These are phyloP conservation scores for Cladobotryum mycophilum DNA, from an alignment of 2,329 filamentous ascomycete species.

Conservation along the genomic window DNA sequence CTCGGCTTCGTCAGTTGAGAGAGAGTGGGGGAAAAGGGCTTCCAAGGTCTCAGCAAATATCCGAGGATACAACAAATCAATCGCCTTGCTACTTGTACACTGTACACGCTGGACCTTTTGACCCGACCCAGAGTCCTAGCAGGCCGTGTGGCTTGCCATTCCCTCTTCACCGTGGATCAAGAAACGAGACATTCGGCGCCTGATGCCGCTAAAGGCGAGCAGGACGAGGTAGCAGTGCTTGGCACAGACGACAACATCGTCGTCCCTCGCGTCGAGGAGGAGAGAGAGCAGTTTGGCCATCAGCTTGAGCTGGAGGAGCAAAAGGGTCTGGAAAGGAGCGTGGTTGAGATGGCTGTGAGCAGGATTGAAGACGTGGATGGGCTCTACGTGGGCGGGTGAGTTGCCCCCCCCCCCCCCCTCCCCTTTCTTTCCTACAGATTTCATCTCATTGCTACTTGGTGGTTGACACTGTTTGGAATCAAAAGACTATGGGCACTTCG, in stretches of 20 bases:
- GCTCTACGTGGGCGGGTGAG: constrained; percentile 36
- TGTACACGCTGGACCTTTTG: no score
- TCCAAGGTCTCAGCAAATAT: no score
- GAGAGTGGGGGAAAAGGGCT: no score
- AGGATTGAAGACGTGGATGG: constrained; percentile 36
- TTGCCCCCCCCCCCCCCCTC: background rate
- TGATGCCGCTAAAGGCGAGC: background rate
- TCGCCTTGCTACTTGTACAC: no score
- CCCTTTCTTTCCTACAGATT: background rate
- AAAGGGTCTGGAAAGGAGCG: constrained; percentile 22
- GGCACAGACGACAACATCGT: background rate
- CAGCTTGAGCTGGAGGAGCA: constrained; percentile 9
- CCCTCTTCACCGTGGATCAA: no score
- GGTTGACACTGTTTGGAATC: background rate
- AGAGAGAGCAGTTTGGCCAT: constrained; percentile 13
- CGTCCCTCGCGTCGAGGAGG: constrained; percentile 4
- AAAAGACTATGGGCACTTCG: constrained; percentile 72
- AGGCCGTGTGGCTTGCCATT: no score
- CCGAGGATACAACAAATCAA: no score
- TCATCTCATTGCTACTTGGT: no score
- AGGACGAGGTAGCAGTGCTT: background rate
- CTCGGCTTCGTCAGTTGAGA: no score
- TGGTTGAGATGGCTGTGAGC: constrained; percentile 36
- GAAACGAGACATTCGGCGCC: no score
- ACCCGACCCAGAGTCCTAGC: no score